These are phyloP conservation scores for Psidium friedrichsthalianum DNA, from an alignment of 345 rosid species.

Conservation along the genomic window DNA sequence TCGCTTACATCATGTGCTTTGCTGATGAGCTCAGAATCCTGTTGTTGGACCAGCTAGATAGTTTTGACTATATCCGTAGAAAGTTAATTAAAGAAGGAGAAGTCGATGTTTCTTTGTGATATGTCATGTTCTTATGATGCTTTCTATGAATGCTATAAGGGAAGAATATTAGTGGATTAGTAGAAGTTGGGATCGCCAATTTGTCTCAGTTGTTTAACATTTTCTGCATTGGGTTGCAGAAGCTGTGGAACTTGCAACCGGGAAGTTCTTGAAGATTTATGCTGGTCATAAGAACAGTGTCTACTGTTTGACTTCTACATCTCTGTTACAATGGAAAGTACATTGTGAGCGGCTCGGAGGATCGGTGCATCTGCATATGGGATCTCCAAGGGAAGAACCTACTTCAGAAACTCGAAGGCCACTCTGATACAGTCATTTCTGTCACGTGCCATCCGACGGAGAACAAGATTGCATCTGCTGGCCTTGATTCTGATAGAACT, in stretches of 20 bases:
- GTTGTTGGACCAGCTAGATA: neutral
- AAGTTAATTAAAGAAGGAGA: neutral
- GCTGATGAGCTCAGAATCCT: neutral
- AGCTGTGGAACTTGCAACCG: slow-evolving; percentile 74
- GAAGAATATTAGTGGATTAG: neutral
- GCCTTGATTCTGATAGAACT: slow-evolving; percentile 64
- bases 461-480: slow-evolving; percentile 81
- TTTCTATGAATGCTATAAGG: neutral
- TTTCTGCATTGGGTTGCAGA: slow-evolving; percentile 28
- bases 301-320: slow-evolving; percentile 83
- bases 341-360: slow-evolving; percentile 96
- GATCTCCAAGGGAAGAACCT: slow-evolving; percentile 79
- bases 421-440: slow-evolving; percentile 70
- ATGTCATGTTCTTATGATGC: neutral
- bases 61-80: neutral
- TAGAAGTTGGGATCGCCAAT: neutral
- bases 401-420: slow-evolving; percentile 86
- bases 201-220: neutral
- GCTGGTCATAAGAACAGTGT: slow-evolving; percentile 70
- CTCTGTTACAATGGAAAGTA: slow-evolving; percentile 92
- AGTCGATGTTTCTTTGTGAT: neutral
- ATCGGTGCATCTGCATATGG: slow-evolving; percentile 81
- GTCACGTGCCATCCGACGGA: slow-evolving; percentile 73
- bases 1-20: neutral
- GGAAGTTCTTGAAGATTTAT: slow-evolving; percentile 79